Conservation (phyloP, 2,329 filamentous ascomycete species). For the Plenodomus biglobosus region DNA sequence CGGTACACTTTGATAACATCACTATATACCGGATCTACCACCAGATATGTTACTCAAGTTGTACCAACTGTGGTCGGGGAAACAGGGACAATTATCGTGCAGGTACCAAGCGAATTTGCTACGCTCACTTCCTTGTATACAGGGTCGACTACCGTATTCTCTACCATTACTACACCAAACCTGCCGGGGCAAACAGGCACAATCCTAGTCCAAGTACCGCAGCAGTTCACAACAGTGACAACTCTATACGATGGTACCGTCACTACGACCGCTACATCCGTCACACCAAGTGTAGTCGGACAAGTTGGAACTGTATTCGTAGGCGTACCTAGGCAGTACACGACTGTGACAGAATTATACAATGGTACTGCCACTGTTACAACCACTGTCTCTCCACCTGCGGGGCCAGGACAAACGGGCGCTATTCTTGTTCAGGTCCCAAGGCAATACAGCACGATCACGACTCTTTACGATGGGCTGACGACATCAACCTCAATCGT, state of each 20-base stretch:
- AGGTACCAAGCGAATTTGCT: background rate
- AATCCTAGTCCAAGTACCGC: background rate
- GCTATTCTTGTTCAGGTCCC: background rate
- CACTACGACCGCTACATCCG: background rate
- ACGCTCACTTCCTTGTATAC: background rate
- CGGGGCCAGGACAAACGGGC: background rate
- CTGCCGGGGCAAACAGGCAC: background rate
- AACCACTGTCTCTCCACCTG: background rate
- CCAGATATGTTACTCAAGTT: background rate
- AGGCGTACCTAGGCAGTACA: background rate
- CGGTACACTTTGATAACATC: background rate
- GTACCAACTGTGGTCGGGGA: background rate
- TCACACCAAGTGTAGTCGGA: background rate
- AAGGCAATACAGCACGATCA: background rate
- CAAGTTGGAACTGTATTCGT: background rate
- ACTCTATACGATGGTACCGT: background rate
- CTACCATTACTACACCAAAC: background rate
- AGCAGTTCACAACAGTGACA: background rate
- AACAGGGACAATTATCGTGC: background rate
- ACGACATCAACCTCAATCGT: background rate
- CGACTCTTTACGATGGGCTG: background rate
- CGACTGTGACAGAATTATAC: background rate
- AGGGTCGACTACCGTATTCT: background rate
- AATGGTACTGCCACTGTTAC: background rate
- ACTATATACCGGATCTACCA: background rate